Evolutionary conservation across 2,329 filamentous ascomycete genomes (phyloP).

Genomic region (Colletotrichum kahawae): DNA sequence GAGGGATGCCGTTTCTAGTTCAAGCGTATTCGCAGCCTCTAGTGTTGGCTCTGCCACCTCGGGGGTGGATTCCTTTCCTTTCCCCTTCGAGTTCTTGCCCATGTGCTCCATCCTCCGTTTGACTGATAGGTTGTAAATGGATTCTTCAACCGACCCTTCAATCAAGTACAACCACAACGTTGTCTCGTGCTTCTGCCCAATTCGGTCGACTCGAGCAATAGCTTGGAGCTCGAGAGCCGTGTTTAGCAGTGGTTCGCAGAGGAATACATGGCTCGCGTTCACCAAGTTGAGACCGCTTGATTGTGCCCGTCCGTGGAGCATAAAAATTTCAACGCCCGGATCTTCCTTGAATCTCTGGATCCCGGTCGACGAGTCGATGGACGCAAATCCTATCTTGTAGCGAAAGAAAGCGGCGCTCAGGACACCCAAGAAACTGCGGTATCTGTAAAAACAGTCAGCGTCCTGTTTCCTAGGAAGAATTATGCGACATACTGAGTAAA

Average conservation of each 20-base stretch:
- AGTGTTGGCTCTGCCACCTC: conserved; percentile 66
- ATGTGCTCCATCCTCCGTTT: conserved; percentile 81
- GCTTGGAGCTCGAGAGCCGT: conserved; percentile 93
- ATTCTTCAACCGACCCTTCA: conserved; percentile 89
- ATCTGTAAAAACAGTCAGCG: conserved; percentile 40
- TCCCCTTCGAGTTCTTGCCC: conserved; percentile 46
- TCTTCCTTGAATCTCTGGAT: conserved; percentile 80
- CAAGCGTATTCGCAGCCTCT: conserved; percentile 83
- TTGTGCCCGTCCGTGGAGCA: conserved; percentile 88
- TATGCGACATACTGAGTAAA: conserved; percentile 72
- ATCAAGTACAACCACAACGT: conserved; percentile 96
- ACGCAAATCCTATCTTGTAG: conserved; percentile 76
- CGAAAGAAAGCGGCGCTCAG: conserved; percentile 71
- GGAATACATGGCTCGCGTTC: conserved; percentile 91
- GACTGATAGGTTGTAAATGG: conserved; percentile 88
- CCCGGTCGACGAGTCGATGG: conserved; percentile 71
- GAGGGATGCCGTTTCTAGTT: conserved; percentile 77
- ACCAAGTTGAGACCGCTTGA: conserved; percentile 90
- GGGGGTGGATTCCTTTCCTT: conserved; percentile 44
- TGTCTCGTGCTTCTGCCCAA: conserved; percentile 86
- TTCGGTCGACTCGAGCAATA: conserved; percentile 92
- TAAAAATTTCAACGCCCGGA: conserved; percentile 76
- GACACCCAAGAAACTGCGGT: conserved; percentile 79
- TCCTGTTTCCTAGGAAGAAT: background rate
- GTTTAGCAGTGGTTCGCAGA: conserved; percentile 93